Conservation (phyloP, 2,329 filamentous ascomycete genomes). For the Fusarium sp. region DNA sequence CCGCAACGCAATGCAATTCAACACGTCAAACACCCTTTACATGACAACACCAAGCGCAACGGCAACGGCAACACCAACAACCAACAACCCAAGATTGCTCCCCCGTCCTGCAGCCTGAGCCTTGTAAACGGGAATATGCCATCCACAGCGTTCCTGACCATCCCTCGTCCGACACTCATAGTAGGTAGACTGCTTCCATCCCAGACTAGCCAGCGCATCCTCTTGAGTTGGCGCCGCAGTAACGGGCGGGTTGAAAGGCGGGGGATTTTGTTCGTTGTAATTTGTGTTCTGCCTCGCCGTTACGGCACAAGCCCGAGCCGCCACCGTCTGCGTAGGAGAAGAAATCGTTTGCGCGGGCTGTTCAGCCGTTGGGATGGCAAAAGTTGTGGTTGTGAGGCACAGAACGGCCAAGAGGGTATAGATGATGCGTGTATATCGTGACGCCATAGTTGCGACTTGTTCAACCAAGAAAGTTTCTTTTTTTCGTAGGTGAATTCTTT, state of each 20-base stretch:
- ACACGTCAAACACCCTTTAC: conserved; percentile 11
- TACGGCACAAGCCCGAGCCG: neutral
- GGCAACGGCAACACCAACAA: conserved; percentile 20
- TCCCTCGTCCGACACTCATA: conserved; percentile 49
- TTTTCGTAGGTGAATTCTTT: neutral
- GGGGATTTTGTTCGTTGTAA: conserved; percentile 29
- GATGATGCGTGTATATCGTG: conserved; percentile 5
- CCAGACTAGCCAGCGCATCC: conserved; percentile 45
- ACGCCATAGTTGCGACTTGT: conserved; percentile 12
- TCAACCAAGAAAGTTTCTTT: neutral
- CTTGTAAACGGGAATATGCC: conserved; percentile 51
- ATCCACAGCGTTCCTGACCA: conserved; percentile 49
- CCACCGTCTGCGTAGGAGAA: neutral
- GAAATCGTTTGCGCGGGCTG: conserved; percentile 18
- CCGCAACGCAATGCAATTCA: conserved; percentile 4
- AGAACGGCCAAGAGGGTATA: conserved; percentile 14
- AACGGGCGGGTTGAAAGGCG: conserved; percentile 46
- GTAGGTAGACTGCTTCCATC: conserved; percentile 49
- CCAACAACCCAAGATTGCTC: conserved; percentile 28
- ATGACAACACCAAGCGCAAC: conserved; percentile 21
- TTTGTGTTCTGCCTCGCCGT: conserved; percentile 17
- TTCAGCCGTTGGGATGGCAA: conserved; percentile 21
- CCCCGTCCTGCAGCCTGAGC: conserved; percentile 36
- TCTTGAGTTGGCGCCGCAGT: conserved; percentile 49
- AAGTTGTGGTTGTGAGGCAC: conserved; percentile 8